Evolutionary conservation across 768 basidiomycete species (phyloP), one percentile per base, ranked within the genome.

Genomic region (Suillus ampliporus): DNA sequence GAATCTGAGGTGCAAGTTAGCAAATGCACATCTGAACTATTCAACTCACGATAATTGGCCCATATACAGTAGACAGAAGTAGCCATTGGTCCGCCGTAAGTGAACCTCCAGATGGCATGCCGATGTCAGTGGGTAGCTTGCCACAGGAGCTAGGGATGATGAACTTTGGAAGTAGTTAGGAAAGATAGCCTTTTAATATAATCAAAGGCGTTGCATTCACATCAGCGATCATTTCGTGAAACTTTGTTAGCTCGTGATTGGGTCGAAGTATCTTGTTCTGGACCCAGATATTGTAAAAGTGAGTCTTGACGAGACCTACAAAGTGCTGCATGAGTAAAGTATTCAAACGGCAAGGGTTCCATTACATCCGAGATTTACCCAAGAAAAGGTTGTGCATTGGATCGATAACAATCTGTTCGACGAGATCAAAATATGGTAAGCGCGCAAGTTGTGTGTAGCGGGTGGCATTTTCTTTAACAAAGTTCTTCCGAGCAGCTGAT

Each of bases 41-140:
- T 7, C 28, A 46, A 68, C 73, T 40, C 62, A 77, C 75, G 0
- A 68, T 63, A 2, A 77, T 60, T 0, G 78, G 77, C 0, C 70
- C 72, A 26, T 75, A 65, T 19, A 77, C 65, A 0, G 69, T 74
- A 0, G 69, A 67, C 2, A 76, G 63, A 13, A 76, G 41, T 0
- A 72, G 63, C 79, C 77, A 75, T 46, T 77, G 72, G 57, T 79
- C 77, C 0, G 76, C 77, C 5, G 73, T 76, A 1, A 78, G 63
- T 3, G 72, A 76, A 5, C 77, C 75, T 35, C 77, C 75, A 0
- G 75, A 70, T 2, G 78, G 78, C 59, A 68, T 71, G 13, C 75
- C 72, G 10, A 75, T 70, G 2, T 73, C 44, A 2, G 61, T 68
- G 1, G 72, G 76, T 2, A 77, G 66, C 26, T 62, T 62, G 2